phyloP scores from a whole-genome alignment of 129 eudicot genomes.

The Chrysanthemum seticuspe region DNA sequence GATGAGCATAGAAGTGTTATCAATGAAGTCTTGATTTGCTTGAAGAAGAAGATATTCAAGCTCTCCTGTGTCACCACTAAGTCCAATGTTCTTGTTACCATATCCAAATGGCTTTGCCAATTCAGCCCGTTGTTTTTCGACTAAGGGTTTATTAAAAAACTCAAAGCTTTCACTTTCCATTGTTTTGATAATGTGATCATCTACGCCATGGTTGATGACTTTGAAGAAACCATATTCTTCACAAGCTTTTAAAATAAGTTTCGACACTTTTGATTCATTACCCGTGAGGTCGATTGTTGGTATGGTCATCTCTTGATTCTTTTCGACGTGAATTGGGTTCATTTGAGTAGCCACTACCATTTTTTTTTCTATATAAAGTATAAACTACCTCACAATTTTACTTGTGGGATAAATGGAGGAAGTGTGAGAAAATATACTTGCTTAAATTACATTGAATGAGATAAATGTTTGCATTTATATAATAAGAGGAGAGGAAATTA shows the following conservation, averaged over 20 bases:
- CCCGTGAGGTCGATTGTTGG: slow-evolving; percentile 52
- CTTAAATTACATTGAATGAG: too few species aligned
- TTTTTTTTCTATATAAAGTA: too few species aligned
- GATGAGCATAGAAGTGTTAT: too few species aligned
- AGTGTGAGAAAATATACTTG: too few species aligned
- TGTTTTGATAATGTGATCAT: slow-evolving; percentile 38
- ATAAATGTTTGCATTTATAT: too few species aligned
- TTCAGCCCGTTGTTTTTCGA: slow-evolving; percentile 57
- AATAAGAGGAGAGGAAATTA: too few species aligned
- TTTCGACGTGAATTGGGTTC: too few species aligned
- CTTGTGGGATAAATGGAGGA: too few species aligned
- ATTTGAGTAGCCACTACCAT: too few species aligned
- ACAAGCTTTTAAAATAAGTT: slow-evolving; percentile 61
- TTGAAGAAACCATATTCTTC: slow-evolving; percentile 81
- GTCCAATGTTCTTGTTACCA: slow-evolving; percentile 73
- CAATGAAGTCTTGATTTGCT: slow-evolving; percentile 26
- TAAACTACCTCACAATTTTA: too few species aligned
- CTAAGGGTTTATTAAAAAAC: slow-evolving; percentile 49
- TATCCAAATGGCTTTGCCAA: slow-evolving; percentile 64
- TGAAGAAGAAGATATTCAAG: slow-evolving; percentile 71
- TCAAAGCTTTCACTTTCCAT: slow-evolving; percentile 53
- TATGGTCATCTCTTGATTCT: not conserved
- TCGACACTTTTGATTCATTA: slow-evolving; percentile 29
- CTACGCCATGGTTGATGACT: slow-evolving; percentile 74
- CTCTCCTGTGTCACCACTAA: slow-evolving; percentile 71